Conservation (phyloP, 2,329 filamentous ascomycete genomes). For the Aspergillus fructus region DNA sequence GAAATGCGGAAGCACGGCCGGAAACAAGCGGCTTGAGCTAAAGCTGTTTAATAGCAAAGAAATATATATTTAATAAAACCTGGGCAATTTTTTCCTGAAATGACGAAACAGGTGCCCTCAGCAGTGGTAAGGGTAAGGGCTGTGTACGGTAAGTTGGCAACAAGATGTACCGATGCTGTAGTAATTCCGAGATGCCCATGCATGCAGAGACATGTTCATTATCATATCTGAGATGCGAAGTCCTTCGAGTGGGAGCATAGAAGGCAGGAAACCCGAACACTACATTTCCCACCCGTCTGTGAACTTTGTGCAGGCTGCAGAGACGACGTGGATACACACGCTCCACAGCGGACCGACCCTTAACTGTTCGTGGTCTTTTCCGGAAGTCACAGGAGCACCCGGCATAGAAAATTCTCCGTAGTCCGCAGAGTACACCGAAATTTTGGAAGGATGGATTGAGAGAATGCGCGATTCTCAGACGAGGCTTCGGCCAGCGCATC, state of each 20-base stretch:
- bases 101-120: background rate
- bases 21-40: background rate
- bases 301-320: background rate
- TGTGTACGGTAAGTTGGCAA: background rate
- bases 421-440: background rate
- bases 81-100: background rate
- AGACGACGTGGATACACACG: background rate
- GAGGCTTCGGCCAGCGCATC: background rate
- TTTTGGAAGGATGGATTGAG: background rate
- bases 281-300: background rate
- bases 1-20: background rate
- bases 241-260: background rate
- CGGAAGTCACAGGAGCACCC: background rate
- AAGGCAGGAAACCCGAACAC: background rate
- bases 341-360: slow-evolving; percentile 11
- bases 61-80: background rate
- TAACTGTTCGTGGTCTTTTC: background rate
- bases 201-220: background rate
- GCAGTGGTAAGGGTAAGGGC: background rate
- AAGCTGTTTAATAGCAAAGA: background rate
- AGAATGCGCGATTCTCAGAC: background rate
- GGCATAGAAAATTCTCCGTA: background rate
- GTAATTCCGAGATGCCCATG: background rate
- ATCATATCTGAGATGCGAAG: background rate
- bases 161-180: background rate